Conservation (phyloP, 176 grass and related monocot genomes). For the Guadua angustifolia region DNA sequence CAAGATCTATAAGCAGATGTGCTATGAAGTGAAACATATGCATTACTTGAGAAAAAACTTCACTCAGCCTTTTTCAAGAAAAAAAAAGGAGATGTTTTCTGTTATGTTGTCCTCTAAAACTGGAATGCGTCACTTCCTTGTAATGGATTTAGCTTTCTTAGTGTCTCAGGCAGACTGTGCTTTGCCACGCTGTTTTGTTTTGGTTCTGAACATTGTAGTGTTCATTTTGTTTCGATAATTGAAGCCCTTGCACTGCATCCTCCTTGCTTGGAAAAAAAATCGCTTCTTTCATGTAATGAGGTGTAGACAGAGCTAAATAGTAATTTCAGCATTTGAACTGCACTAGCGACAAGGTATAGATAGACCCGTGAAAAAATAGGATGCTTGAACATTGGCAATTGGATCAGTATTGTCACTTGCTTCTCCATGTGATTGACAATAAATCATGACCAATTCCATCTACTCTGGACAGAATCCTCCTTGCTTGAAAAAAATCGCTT, state of each 20-base stretch:
- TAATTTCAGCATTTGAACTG: not conserved
- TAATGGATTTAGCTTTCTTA: constrained; percentile 19
- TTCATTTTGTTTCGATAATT: not conserved
- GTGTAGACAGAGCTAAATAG: not conserved
- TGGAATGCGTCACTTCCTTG: not conserved
- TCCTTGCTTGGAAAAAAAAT: not conserved
- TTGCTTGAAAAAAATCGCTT: not conserved
- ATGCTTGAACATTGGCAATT: not conserved
- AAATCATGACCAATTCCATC: not conserved
- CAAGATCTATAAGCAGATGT: not conserved
- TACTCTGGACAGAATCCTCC: not conserved
- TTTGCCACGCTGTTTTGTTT: not conserved
- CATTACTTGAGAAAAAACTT: constrained; percentile 9
- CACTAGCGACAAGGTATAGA: not conserved
- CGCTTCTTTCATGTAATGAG: not conserved
- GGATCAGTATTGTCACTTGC: not conserved
- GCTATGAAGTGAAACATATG: constrained; percentile 7
- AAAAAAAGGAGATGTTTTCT: not conserved
- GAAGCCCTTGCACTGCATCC: not conserved
- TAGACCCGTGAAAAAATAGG: not conserved
- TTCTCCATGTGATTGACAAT: constrained; percentile 2
- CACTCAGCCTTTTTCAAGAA: constrained; percentile 7
- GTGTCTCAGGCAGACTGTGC: not conserved
- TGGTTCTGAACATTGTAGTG: constrained; percentile 2
- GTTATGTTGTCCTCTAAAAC: not conserved